These are phyloP conservation scores for Rickenella mellea DNA, from an alignment of 768 basidiomycete genomes.

Conservation along the genomic window DNA sequence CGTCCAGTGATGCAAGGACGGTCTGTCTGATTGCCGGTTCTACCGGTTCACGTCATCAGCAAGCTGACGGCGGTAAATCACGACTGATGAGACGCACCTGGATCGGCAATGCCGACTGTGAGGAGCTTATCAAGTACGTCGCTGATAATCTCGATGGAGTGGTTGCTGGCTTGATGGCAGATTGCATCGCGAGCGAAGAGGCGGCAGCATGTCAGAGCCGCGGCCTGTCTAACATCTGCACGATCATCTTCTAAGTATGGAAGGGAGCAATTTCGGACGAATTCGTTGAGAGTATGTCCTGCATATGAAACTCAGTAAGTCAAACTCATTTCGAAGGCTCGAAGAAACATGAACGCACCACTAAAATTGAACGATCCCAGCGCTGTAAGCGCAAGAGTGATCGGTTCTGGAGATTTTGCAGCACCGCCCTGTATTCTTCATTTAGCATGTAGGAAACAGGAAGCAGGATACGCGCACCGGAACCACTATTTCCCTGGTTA, in stretches of 20 bases:
- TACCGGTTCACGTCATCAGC: too few relatives aligned
- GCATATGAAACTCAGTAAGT: too few relatives aligned
- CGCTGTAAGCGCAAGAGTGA: slow-evolving; percentile 78
- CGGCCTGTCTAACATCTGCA: slow-evolving; percentile 77
- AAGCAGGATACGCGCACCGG: too few relatives aligned
- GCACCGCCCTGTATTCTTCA: slow-evolving; percentile 22
- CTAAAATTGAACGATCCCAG: slow-evolving; percentile 92
- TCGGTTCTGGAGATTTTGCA: slow-evolving; percentile 56
- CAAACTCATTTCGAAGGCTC: too few relatives aligned
- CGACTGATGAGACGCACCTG: too few relatives aligned
- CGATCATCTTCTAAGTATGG: slow-evolving; percentile 93
- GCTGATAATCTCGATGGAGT: slow-evolving; percentile 93
- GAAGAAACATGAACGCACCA: too few relatives aligned
- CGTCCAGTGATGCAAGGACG: slow-evolving; percentile 79
- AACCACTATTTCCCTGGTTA: slow-evolving; percentile 39
- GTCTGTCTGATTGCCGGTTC: slow-evolving; percentile 75
- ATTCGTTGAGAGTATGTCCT: slow-evolving; percentile 94
- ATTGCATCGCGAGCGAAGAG: slow-evolving; percentile 93
- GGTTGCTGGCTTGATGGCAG: slow-evolving; percentile 89
- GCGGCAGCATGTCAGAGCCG: slow-evolving; percentile 85
- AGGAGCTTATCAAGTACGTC: slow-evolving; percentile 96
- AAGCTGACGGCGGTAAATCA: too few relatives aligned
- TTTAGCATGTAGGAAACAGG: too few relatives aligned
- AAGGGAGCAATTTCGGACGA: slow-evolving; percentile 83
- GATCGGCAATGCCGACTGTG: slow-evolving; percentile 93